These are phyloP conservation scores for Talaromyces borbonicus DNA, from an alignment of 495 filamentous ascomycete species.

Conservation along the genomic window DNA sequence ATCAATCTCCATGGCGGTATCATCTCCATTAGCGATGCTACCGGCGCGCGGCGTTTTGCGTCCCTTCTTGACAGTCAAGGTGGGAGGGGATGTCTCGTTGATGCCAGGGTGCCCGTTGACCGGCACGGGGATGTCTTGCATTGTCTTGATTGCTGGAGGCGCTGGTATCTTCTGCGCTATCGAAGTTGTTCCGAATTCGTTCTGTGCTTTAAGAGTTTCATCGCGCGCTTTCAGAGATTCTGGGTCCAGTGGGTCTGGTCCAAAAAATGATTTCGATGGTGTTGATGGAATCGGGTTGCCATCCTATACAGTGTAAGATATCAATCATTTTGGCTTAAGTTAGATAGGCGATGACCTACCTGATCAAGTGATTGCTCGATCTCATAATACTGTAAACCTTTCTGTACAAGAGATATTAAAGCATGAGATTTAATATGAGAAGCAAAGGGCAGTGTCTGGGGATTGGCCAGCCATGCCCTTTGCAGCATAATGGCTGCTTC, in stretches of 20 bases:
- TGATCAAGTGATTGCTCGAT: slow-evolving; percentile 50
- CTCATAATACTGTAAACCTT: slow-evolving; percentile 66
- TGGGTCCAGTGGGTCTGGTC: slow-evolving; percentile 32
- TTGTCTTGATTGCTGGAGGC: slow-evolving; percentile 29
- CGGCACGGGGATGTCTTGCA: slow-evolving; percentile 28
- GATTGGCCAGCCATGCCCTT: slow-evolving; percentile 69
- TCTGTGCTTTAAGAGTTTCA: slow-evolving; percentile 10
- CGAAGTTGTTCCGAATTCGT: background rate
- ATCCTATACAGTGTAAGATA: slow-evolving; percentile 22
- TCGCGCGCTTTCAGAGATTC: slow-evolving; percentile 20
- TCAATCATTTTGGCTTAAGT: background rate
- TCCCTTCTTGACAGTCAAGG: slow-evolving; percentile 16
- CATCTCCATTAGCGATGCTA: slow-evolving; percentile 40
- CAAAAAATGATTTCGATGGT: slow-evolving; percentile 41
- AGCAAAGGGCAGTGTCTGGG: slow-evolving; percentile 67
- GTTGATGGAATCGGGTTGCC: slow-evolving; percentile 29
- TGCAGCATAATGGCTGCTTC: slow-evolving; percentile 73
- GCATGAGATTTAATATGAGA: slow-evolving; percentile 66
- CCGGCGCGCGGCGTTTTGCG: slow-evolving; percentile 35
- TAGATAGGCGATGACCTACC: slow-evolving; percentile 35
- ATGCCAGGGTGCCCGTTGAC: slow-evolving; percentile 33
- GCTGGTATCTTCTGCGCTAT: slow-evolving; percentile 17
- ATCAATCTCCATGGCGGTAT: slow-evolving; percentile 45
- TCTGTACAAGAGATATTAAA: slow-evolving; percentile 64
- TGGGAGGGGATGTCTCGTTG: slow-evolving; percentile 18